Percentiles rank a stretch among this genome's conserved stretches.
phyloP scores from a whole-genome alignment of 2,329 filamentous ascomycete species.

The Nothomitra cinnamomea region DNA sequence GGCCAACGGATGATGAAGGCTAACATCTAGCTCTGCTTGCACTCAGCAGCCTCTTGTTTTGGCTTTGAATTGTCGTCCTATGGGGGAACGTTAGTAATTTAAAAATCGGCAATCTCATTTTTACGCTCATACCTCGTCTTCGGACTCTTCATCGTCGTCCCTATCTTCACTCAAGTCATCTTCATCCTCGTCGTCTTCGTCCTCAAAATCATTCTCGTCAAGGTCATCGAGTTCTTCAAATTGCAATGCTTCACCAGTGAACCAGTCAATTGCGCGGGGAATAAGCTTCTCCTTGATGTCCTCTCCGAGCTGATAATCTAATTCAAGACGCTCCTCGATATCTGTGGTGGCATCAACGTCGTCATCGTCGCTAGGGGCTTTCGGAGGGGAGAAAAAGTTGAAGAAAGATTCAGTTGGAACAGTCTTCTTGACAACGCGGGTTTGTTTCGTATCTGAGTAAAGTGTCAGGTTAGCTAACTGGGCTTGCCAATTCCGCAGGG shows the following conservation, averaged over 20 bases:
- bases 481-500: not conserved
- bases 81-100: conserved; percentile 10
- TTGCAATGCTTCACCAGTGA: conserved; percentile 92
- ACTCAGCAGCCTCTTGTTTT: conserved; percentile 87
- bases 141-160: conserved; percentile 66
- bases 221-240: conserved; percentile 85
- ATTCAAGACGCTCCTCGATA: conserved; percentile 92
- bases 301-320: conserved; percentile 96
- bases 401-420: conserved; percentile 94
- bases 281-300: conserved; percentile 99
- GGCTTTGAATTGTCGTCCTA: conserved; percentile 79
- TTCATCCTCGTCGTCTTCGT: conserved; percentile 87
- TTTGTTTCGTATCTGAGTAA: conserved; percentile 83
- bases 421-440: conserved; percentile 96
- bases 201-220: conserved; percentile 67
- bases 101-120: conserved; percentile 16
- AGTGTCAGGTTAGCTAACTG: conserved; percentile 9
- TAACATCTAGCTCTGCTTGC: conserved; percentile 68
- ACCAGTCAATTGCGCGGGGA: conserved; percentile 96
- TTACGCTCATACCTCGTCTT: conserved; percentile 45
- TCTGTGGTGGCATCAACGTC: conserved; percentile 63
- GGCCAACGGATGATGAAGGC: not conserved
- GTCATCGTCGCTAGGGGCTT: conserved; percentile 62
- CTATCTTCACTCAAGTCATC: conserved; percentile 68
- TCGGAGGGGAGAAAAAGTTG: conserved; percentile 97